Evolutionary conservation across 257 asterid species (phyloP).

Genomic region (Ilex asprella): DNA sequence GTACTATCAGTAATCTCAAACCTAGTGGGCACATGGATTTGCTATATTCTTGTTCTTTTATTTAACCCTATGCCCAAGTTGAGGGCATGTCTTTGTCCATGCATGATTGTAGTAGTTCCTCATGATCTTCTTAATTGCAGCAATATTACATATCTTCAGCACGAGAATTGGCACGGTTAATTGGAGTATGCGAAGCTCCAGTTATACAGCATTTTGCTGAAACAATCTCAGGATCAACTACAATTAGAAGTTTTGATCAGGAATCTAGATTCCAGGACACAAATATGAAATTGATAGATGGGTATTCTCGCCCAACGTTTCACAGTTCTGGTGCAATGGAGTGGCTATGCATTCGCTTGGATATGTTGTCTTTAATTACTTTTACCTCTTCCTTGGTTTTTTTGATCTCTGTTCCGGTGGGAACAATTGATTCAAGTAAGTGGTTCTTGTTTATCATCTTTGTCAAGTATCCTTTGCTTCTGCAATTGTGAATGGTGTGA

Average conservation of each 20-base stretch:
- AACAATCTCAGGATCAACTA: conserved; percentile 6
- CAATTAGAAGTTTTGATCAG: conserved; percentile 2
- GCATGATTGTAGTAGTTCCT: neutral
- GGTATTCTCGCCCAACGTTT: neutral
- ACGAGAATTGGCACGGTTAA: conserved; percentile 2
- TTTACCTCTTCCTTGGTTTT: neutral
- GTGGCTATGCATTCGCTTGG: neutral
- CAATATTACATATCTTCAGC: neutral
- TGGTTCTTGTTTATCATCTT: neutral
- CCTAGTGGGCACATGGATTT: too few species aligned
- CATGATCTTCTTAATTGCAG: neutral
- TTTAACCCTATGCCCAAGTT: too few species aligned
- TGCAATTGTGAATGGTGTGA: neutral
- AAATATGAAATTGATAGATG: neutral
- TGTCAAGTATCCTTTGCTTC: neutral
- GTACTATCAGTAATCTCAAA: too few species aligned
- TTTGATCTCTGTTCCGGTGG: conserved; percentile 1
- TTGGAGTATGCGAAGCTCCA: conserved; percentile 1
- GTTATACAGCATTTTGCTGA: conserved; percentile 2
- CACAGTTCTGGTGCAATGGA: neutral
- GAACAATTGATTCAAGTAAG: neutral
- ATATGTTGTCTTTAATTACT: neutral
- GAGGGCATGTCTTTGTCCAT: too few species aligned
- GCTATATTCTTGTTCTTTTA: too few species aligned
- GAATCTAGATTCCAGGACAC: neutral